Percentiles rank a stretch among this genome's conserved stretches.
Conservation (phyloP, 768 basidiomycete genomes). For the Rhodotorula diobovata region DNA sequence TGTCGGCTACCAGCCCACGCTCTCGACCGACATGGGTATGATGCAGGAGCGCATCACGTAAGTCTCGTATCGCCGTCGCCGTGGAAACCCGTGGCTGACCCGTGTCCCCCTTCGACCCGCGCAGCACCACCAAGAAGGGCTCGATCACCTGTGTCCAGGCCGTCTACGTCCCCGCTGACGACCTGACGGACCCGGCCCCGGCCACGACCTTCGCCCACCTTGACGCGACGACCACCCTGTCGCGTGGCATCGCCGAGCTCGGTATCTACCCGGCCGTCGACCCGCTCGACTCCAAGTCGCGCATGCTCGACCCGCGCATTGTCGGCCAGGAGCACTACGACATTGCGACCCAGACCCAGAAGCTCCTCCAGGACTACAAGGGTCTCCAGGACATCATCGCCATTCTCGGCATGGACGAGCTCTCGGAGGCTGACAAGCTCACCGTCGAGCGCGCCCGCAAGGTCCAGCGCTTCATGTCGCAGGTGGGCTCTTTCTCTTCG, state of each 20-base stretch:
- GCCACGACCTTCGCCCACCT: constrained; percentile 99
- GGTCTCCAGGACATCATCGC: constrained; percentile 86
- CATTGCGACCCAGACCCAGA: constrained; percentile 92
- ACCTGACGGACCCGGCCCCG: constrained; percentile 99
- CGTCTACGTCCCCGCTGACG: constrained; percentile 99
- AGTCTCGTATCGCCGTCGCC: background rate
- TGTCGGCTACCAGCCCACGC: constrained; percentile 99
- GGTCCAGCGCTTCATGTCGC: constrained; percentile 97
- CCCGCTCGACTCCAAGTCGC: constrained; percentile 97
- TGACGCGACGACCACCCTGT: constrained; percentile 99
- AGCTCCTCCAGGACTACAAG: constrained; percentile 70
- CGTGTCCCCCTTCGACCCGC: background rate
- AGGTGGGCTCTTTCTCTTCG: constrained; percentile 49
- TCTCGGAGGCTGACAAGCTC: constrained; percentile 99
- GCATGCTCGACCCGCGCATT: constrained; percentile 99
- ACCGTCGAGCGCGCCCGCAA: constrained; percentile 97
- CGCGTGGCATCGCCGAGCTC: constrained; percentile 96
- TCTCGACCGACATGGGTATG: constrained; percentile 99
- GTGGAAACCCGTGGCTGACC: background rate
- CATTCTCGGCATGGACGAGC: constrained; percentile 99
- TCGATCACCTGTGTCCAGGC: constrained; percentile 99
- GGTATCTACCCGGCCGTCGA: constrained; percentile 90
- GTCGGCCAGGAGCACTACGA: constrained; percentile 93
- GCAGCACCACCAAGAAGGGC: constrained; percentile 99
- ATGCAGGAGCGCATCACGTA: constrained; percentile 94